These are phyloP conservation scores for Fusarium sp. DNA, from an alignment of 2,329 filamentous ascomycete species.

Conservation along the genomic window DNA sequence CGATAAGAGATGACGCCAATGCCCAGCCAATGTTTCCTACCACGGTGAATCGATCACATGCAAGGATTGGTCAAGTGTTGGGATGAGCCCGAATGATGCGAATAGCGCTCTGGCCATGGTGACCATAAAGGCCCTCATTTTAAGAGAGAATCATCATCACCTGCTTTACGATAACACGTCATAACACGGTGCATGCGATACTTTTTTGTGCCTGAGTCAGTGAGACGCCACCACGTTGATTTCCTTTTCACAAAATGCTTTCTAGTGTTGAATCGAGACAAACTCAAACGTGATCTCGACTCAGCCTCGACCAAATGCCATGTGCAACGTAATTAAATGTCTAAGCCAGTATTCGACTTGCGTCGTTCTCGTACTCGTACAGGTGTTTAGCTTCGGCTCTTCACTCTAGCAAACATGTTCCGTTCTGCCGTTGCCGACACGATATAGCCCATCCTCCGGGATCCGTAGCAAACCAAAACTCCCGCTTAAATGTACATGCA, in stretches of 20 bases:
- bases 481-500: conserved; percentile 31
- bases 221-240: neutral
- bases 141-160: conserved; percentile 12
- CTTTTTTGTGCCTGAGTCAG: conserved; percentile 7
- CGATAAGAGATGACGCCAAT: conserved; percentile 45
- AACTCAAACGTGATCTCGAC: conserved; percentile 21
- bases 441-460: conserved; percentile 4
- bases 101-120: conserved; percentile 10
- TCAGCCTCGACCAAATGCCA: conserved; percentile 16
- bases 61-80: conserved; percentile 37
- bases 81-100: conserved; percentile 37
- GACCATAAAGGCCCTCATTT: conserved; percentile 22
- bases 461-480: conserved; percentile 32
- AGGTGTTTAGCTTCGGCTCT: neutral
- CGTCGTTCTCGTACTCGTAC: conserved; percentile 15
- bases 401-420: conserved; percentile 5
- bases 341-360: neutral
- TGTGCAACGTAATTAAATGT: conserved; percentile 8
- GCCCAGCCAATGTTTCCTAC: conserved; percentile 27
- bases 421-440: neutral
- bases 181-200: conserved; percentile 17
- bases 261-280: neutral
- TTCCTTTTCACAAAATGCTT: neutral
- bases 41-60: conserved; percentile 43
- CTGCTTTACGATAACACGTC: conserved; percentile 13